These are phyloP conservation scores for Aristolochia fimbriata DNA, from an alignment of 164 flowering plant genomes.

Conservation along the genomic window DNA sequence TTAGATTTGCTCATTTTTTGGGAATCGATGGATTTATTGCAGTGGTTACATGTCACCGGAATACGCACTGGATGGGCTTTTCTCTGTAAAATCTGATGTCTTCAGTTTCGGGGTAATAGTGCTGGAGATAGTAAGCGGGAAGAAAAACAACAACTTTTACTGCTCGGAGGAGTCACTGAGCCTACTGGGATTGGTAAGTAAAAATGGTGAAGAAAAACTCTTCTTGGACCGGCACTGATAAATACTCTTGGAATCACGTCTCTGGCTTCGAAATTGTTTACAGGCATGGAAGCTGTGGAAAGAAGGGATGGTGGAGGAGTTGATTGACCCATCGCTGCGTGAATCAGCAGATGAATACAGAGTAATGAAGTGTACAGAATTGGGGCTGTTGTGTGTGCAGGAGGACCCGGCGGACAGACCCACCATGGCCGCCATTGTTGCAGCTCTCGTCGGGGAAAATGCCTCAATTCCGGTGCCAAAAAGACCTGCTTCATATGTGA, in stretches of 20 bases:
- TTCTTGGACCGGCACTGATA: neutral
- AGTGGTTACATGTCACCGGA: slow-evolving; percentile 11
- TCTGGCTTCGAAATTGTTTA: too few relatives aligned
- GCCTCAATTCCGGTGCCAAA: neutral
- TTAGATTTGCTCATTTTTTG: neutral
- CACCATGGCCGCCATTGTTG: slow-evolving; percentile 1
- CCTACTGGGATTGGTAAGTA: slow-evolving; percentile 3
- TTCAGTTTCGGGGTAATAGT: slow-evolving; percentile 3
- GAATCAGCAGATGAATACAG: neutral
- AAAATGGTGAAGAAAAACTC: neutral
- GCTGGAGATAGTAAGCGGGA: slow-evolving; percentile 2
- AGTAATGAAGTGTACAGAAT: slow-evolving; percentile 5
- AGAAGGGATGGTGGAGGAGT: neutral
- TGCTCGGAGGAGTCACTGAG: neutral
- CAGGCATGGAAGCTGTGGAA: slow-evolving; percentile 8
- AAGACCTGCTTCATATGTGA: slow-evolving; percentile 1
- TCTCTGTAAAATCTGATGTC: slow-evolving; percentile 7
- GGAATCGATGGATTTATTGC: neutral
- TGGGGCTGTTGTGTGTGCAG: slow-evolving; percentile 8
- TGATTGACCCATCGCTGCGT: neutral
- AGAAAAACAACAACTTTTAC: slow-evolving; percentile 1
- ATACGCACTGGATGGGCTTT: slow-evolving; percentile 1
- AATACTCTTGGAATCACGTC: too few relatives aligned
- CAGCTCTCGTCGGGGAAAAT: slow-evolving; percentile 1
- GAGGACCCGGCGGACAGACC: slow-evolving; percentile 4